Evolutionary conservation across 2,329 filamentous ascomycete species (phyloP).

Genomic region (Cladophialophora carrionii): DNA sequence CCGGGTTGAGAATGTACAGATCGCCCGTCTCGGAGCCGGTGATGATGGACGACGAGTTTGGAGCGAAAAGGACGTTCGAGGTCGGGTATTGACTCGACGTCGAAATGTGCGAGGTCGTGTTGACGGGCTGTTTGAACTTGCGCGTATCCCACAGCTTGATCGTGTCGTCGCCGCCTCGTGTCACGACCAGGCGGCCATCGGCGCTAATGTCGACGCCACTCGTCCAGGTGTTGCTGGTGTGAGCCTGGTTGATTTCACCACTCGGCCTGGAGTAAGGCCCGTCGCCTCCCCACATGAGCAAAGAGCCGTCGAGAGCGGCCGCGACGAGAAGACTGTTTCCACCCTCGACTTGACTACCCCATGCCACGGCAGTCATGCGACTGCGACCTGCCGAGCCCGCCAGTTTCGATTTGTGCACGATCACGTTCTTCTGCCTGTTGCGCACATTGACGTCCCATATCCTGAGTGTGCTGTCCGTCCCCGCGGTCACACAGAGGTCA

Average conservation of each 20-base stretch:
- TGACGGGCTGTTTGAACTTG: slow-evolving; percentile 89
- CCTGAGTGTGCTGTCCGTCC: slow-evolving; percentile 89
- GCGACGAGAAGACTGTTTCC: slow-evolving; percentile 77
- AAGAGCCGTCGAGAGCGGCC: slow-evolving; percentile 82
- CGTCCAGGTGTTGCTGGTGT: slow-evolving; percentile 83
- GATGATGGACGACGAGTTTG: slow-evolving; percentile 79
- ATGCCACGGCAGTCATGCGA: slow-evolving; percentile 89
- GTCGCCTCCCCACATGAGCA: slow-evolving; percentile 90
- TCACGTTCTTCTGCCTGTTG: slow-evolving; percentile 85
- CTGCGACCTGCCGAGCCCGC: slow-evolving; percentile 85
- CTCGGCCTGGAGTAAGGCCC: slow-evolving; percentile 81
- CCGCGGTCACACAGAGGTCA: slow-evolving; percentile 85
- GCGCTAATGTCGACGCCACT: slow-evolving; percentile 87
- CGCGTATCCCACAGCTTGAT: slow-evolving; percentile 97
- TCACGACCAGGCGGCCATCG: slow-evolving; percentile 88
- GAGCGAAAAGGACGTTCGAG: slow-evolving; percentile 86
- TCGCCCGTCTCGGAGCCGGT: slow-evolving; percentile 85
- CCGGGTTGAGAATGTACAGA: slow-evolving; percentile 90
- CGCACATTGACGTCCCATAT: slow-evolving; percentile 98
- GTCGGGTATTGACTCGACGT: slow-evolving; percentile 83
- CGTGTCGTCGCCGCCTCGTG: slow-evolving; percentile 83
- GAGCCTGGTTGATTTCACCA: slow-evolving; percentile 82
- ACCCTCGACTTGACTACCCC: slow-evolving; percentile 77
- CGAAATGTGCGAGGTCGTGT: slow-evolving; percentile 75
- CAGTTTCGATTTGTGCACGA: slow-evolving; percentile 93